A percentile compares a stretch with the other conserved stretches of the same genome.
Conservation (phyloP, 2,329 filamentous ascomycete species). For the Fusarium sp. region DNA sequence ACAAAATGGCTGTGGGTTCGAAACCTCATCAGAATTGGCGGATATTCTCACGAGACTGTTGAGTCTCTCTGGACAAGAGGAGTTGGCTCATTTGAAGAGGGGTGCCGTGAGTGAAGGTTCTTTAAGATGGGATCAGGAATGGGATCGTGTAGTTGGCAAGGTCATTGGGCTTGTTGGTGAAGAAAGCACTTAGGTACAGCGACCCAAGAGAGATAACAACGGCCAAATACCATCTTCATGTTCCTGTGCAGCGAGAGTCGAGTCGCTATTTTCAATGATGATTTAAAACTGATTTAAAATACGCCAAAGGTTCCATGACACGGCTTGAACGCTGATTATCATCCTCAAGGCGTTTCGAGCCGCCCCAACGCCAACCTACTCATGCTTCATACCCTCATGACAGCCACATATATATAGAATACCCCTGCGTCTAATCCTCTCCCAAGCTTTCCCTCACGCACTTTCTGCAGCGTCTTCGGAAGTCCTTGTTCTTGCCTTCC, state of each 20-base stretch:
- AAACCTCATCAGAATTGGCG: constrained; percentile 74
- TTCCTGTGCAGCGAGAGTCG: background rate
- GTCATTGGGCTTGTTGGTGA: constrained; percentile 67
- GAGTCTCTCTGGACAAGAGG: constrained; percentile 57
- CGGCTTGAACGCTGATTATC: constrained; percentile 33
- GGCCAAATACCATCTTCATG: background rate
- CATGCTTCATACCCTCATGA: constrained; percentile 1
- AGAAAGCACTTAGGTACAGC: constrained; percentile 24
- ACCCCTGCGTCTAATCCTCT: constrained; percentile 64
- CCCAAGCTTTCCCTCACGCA: constrained; percentile 87
- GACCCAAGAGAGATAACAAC: background rate
- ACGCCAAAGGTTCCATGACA: constrained; percentile 37
- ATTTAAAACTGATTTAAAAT: constrained; percentile 30
- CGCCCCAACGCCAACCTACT: constrained; percentile 28
- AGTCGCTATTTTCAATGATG: constrained; percentile 4
- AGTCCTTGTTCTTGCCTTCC: constrained; percentile 73
- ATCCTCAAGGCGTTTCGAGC: constrained; percentile 11
- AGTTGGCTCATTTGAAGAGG: constrained; percentile 71
- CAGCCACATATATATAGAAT: background rate
- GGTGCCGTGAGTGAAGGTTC: constrained; percentile 81
- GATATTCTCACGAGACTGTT: constrained; percentile 75
- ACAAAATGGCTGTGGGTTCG: constrained; percentile 87
- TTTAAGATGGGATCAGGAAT: constrained; percentile 91
- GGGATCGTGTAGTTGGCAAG: constrained; percentile 83
- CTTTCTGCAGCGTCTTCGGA: constrained; percentile 80